Evolutionary conservation across 2,329 filamentous ascomycete genomes (phyloP), one percentile per base, ranked within the genome.

Genomic region (Hymenotorrendiella dingleyae): DNA sequence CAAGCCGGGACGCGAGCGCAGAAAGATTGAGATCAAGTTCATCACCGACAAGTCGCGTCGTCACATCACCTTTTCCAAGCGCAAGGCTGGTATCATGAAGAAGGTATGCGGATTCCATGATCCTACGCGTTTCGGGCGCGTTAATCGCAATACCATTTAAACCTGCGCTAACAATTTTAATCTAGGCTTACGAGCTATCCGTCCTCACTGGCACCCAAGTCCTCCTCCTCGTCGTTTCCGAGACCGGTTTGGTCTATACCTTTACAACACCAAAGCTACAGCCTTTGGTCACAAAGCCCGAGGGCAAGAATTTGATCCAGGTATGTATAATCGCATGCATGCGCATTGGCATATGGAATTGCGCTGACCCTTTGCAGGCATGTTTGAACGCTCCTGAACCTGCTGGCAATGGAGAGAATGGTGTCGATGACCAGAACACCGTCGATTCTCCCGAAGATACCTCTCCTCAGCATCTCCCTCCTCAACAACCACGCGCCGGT

Each of bases 11-110:
- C 90, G 93, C 68, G 93, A 97, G 78, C 84, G 93, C 64, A 83
- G 93, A 72, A 98, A 98, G 84, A 98, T 98, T 62, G 93, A 98
- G 71, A 98, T 98, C 73, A 98, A 98, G 78, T 98, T 98, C 73
- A 98, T 98, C 68, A 91, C 90, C 69, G 93, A 98, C 72, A 98
- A 98, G 76, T 97, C 91, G 71, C 89, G 93, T 71, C 86, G 93
- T 52, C 93, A 98, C 74, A 98, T 97, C 66, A 97, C 93, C 61
- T 97, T 98, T 68, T 97, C 91, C 58, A 98, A 98, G 82, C 88
- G 93, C 67, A 98, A 98, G 76, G 93, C 93, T 43, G 93, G 93
- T 59, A 97, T 98, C 69, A 97, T 98, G 93, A 97, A 98, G 78
- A 97, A 97, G 89, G 93, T 96, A 66, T 57, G 82, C 33, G 43